Evolutionary conservation across 371 early-diverging fungal genomes (phyloP).

Genomic region (Rhizoclosmatium hyalinum): DNA sequence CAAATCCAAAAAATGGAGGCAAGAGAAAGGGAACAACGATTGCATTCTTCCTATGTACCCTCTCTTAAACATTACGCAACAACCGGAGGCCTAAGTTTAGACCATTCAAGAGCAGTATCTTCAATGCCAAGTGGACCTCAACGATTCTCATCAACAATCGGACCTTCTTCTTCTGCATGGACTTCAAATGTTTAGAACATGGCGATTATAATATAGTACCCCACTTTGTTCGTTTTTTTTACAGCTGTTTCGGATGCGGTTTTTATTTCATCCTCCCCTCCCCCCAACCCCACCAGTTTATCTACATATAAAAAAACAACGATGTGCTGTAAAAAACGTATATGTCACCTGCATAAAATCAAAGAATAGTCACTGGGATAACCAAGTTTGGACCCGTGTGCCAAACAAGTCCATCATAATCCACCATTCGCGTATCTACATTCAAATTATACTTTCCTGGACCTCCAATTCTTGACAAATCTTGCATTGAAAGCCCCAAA

Average conservation of each 20-base stretch:
- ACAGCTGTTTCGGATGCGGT: too few species aligned
- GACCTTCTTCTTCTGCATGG: constrained; percentile 12
- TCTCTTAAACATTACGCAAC: constrained; percentile 10
- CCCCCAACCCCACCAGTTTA: background rate
- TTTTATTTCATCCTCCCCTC: background rate
- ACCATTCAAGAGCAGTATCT: constrained; percentile 10
- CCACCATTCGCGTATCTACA: background rate
- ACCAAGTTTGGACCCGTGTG: background rate
- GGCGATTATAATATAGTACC: too few species aligned
- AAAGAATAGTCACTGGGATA: background rate
- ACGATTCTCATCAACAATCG: constrained; percentile 2
- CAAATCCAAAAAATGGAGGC: constrained; percentile 29
- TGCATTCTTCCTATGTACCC: constrained; percentile 11
- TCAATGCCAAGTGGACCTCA: constrained; percentile 1
- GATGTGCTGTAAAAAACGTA: too few species aligned
- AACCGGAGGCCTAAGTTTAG: background rate
- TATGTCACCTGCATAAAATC: background rate
- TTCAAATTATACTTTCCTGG: background rate
- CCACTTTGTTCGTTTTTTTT: too few species aligned
- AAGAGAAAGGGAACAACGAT: constrained; percentile 21
- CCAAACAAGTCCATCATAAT: background rate
- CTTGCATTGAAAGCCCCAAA: background rate
- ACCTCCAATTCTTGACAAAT: background rate
- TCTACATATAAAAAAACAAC: too few species aligned
- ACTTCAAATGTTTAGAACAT: background rate